These are phyloP conservation scores for Microascus cirrosus DNA, from an alignment of 2,329 filamentous ascomycete species.

Conservation along the genomic window DNA sequence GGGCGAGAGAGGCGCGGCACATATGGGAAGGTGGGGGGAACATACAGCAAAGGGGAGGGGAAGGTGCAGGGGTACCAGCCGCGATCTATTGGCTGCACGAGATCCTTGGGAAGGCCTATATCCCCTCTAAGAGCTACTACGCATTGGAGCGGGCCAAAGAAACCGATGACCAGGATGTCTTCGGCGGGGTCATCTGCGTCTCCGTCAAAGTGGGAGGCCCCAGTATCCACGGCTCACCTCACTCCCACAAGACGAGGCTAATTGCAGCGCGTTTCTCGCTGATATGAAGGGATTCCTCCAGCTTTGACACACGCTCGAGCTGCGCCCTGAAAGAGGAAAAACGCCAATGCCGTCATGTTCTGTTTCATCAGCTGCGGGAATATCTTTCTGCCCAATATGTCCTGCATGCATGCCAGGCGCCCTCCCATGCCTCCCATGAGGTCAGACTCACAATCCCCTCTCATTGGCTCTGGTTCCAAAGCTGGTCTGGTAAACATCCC, in stretches of 20 bases:
- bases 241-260: background rate
- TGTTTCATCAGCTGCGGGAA: background rate
- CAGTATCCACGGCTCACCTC: background rate
- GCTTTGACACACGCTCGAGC: background rate
- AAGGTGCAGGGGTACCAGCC: background rate
- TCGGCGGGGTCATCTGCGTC: background rate
- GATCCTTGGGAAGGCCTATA: background rate
- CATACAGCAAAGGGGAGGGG: background rate
- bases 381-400: background rate
- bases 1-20: background rate
- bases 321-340: background rate
- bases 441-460: too few species aligned
- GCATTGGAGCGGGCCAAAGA: too few species aligned
- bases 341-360: background rate
- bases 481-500: too few species aligned
- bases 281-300: background rate
- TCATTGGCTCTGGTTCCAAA: too few species aligned
- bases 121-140: background rate
- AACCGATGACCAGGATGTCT: background rate
- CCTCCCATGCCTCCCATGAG: too few species aligned
- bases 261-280: background rate
- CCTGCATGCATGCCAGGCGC: background rate
- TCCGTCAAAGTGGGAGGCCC: background rate
- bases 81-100: background rate
- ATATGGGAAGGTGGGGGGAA: background rate